Evolutionary conservation across 805 yeast genomes (phyloP), one percentile per base, ranked within the genome.

Genomic region (Hanseniaspora jakobsenii): DNA sequence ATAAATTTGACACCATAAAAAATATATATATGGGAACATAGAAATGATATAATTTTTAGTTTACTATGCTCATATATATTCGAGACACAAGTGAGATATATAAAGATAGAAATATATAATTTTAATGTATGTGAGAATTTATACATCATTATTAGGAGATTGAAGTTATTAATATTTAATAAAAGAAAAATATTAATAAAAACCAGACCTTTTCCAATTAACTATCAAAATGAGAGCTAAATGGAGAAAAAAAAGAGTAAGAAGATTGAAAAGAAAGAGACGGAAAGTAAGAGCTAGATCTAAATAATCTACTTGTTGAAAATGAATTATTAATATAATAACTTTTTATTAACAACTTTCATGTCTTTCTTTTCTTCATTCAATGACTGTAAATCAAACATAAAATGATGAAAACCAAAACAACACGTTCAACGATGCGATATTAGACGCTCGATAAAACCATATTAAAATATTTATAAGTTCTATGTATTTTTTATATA

Each of bases 261-360:
- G 97, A 84, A 85, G 97, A 84, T 83, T 89, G 70, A 89, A 89
- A 84, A 85, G 96, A 79, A 89, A 89, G 94, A 84, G 97, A 82
- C 95, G 97, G 96, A 89, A 89, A 95, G 95, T 89, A 66, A 85
- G 97, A 84, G 97, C 97, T 75, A 86, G 97, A 84, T 84, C 95
- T 78, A 83, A 83, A 80, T 83, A 81, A 81, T 76, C 82, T 81
- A 65, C 62, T 52, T 49, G 55, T 56, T 41, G 40, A 45, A 26
- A 31, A 32, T 22, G 31, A 36, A 30, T 39, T 24, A 31, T 30
- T 29, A 17, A 38, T 16, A 38, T 26, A 31, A 31, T 18, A 14
- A 17, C 17, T 21, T 30, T 30, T 31, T 24, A 7, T 5, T 24
- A 7, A 24, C 8, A 22, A 14, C 17, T 34, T 34, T 34, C 37